These are phyloP conservation scores for Dactylellina drechsleri DNA, from an alignment of 2,329 filamentous ascomycete genomes.

Conservation along the genomic window DNA sequence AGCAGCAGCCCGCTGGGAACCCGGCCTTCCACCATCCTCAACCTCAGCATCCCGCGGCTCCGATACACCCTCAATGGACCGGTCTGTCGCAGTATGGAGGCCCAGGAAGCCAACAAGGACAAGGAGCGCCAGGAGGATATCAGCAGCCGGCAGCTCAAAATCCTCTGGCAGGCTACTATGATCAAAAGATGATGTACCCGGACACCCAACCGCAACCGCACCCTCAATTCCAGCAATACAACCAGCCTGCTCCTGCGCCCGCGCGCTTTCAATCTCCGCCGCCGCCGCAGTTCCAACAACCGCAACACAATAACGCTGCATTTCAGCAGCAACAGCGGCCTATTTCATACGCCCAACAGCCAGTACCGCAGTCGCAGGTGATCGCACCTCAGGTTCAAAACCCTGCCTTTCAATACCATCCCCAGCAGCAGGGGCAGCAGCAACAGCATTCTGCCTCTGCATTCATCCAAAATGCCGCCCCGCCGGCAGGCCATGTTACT, in stretches of 20 bases:
- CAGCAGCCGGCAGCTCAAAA: no score
- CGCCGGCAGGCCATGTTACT: constrained; percentile 16
- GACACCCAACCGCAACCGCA: constrained; percentile 12
- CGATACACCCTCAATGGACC: constrained; percentile 43
- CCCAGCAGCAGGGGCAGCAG: not conserved
- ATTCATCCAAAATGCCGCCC: constrained; percentile 36
- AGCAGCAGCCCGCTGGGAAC: constrained; percentile 41
- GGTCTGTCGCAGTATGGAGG: constrained; percentile 37
- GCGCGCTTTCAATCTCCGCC: constrained; percentile 8
- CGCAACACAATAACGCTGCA: not conserved
- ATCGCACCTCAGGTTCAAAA: not conserved
- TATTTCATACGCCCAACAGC: constrained; percentile 5
- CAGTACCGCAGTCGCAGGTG: not conserved
- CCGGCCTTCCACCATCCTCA: constrained; percentile 37
- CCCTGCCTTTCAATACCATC: constrained; percentile 26
- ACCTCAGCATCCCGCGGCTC: not conserved
- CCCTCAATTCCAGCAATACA: constrained; percentile 9
- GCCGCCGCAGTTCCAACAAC: constrained; percentile 25
- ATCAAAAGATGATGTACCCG: constrained; percentile 30
- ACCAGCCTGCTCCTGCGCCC: constrained; percentile 1
- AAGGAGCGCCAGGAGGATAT: no score
- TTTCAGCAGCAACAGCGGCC: constrained; percentile 20
- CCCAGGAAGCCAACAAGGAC: not conserved
- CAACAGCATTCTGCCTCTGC: constrained; percentile 12
- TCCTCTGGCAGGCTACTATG: constrained; percentile 3